Base-by-base conservation (phyloP, 805 yeast species). In the Kuraishia floccosa region DNA sequence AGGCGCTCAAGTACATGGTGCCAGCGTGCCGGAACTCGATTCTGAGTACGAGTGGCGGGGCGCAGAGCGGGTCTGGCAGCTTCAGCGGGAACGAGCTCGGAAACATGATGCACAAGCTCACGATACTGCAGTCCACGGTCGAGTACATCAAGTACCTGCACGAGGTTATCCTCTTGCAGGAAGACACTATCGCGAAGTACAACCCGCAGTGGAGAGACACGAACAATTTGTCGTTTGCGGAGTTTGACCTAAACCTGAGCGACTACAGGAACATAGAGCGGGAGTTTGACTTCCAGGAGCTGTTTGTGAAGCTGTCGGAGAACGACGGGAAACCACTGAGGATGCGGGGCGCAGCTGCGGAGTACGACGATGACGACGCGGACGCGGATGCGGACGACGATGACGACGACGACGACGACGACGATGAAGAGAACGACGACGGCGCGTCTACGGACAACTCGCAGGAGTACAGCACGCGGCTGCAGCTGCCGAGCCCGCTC, bases 51-150 rank as follows among this genome's bases (percentile, higher is more conserved):
- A n/a, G 22, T 15, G 24, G 12, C 13, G 27, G 35, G 12, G 36
- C 30, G 11, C 14, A 13, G 12, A 14, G 19, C 17, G 32, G 25
- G 17, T 10, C 20, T 20, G 24, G 16, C 32, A 15, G 5, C 28
- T 24, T n/a, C 7, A 15, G 24, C n/a, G 17, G 19, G 12, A 24
- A 24, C 10, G 57, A 51, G 25, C 46, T 42, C 30, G 47, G 50
- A 25, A 49, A 41, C 30, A 41, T 44, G 39, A 77, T 83, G 75
- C 84, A 82, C 55, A 83, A 83, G 53, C 64, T 83, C 37, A 82
- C 86, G 3, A 79, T 83, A 18, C 56, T 83, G 25, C 86, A 82
- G 49, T 76, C 83, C n/a, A 73, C 89, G 0, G 93, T 83, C 16
- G 87, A 80, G 45, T 82, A 83, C 46, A 76, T 83, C 38, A 63